These are phyloP conservation scores for Fabrea salina DNA, from an alignment of 169 alveolate genomes.

Conservation along the genomic window DNA sequence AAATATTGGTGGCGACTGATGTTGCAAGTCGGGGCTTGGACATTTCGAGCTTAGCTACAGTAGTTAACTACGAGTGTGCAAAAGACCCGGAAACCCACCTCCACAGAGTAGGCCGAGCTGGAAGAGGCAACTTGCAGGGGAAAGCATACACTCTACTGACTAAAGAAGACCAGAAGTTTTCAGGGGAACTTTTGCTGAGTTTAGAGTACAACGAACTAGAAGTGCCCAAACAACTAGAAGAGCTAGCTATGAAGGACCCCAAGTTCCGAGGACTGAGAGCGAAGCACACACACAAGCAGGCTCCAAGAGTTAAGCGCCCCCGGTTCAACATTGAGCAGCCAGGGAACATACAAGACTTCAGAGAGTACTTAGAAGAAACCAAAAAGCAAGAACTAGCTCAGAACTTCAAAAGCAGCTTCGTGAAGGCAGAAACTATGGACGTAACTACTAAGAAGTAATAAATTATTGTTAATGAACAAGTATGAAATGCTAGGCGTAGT, in stretches of 20 bases:
- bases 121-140: constrained; percentile 98
- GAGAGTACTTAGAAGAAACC: not conserved
- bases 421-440: not conserved
- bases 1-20: constrained; percentile 96
- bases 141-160: constrained; percentile 39
- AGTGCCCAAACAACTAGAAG: constrained; percentile 33
- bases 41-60: constrained; percentile 94
- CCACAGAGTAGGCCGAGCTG: constrained; percentile 99
- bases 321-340: not conserved
- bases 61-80: constrained; percentile 97
- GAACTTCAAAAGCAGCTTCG: not conserved
- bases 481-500: constrained; percentile 83
- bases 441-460: not conserved
- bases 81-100: constrained; percentile 92
- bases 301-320: no score
- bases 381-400: not conserved
- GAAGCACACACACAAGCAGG: no score
- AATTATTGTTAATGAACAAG: constrained; percentile 67
- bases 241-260: constrained; percentile 39
- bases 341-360: not conserved
- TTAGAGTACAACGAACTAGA: constrained; percentile 29
- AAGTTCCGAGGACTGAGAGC: constrained; percentile 19
- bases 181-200: constrained; percentile 25
- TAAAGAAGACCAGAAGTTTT: constrained; percentile 20
- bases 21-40: constrained; percentile 99